These are phyloP conservation scores for Botrytis cinerea DNA, from an alignment of 2,329 filamentous ascomycete genomes.

Conservation along the genomic window DNA sequence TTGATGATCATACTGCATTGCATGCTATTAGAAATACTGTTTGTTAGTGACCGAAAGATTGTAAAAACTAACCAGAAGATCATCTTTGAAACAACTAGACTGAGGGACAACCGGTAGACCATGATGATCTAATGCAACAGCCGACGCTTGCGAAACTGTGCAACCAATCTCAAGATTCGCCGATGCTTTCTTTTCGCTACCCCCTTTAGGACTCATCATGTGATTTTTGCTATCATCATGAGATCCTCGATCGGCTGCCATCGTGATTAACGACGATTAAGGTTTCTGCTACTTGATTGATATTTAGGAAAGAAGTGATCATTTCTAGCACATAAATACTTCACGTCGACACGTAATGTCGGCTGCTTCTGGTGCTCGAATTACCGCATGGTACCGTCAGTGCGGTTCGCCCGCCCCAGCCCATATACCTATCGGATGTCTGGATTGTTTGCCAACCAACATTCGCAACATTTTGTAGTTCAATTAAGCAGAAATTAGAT, in stretches of 20 bases:
- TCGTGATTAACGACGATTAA: neutral
- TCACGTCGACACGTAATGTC: neutral
- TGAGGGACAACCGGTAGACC: neutral
- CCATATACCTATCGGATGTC: neutral
- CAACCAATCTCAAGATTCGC: neutral
- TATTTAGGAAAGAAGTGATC: fast-evolving
- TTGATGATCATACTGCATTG: neutral
- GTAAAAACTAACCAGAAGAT: neutral
- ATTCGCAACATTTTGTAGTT: neutral
- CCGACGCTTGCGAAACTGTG: neutral
- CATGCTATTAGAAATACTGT: neutral
- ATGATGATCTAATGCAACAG: neutral
- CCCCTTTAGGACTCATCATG: neutral
- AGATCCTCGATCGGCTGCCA: neutral
- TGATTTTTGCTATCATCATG: neutral
- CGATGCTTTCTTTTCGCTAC: neutral
- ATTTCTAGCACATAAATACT: neutral
- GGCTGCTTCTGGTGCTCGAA: neutral
- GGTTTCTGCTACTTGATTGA: neutral
- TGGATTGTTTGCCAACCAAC: too few relatives aligned
- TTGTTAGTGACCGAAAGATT: neutral
- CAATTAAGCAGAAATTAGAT: neutral
- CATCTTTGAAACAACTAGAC: neutral
- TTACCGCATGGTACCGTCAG: neutral
- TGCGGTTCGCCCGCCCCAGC: neutral